Base-by-base conservation (phyloP, 495 filamentous ascomycete genomes). In the Aspergillus mulundensis region DNA sequence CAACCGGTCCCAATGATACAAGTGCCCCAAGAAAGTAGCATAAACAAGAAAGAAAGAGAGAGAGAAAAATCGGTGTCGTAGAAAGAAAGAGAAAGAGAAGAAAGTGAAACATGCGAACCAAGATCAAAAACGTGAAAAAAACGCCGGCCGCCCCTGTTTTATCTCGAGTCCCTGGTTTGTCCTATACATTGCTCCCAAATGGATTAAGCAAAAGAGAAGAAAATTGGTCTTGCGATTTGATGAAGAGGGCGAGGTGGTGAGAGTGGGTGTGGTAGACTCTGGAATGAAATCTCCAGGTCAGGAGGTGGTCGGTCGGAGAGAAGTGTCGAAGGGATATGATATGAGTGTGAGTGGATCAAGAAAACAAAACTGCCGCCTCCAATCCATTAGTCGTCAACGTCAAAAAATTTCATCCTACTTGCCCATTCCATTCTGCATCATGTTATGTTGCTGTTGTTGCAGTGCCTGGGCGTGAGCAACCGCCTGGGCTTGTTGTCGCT, bases 351-450 rank as follows among this genome's bases (percentile, higher is more conserved):
- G 47, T 34, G 25, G 14, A 53, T 51, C 3, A 42, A 53, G 51
- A 44, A 53, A 46, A 59, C 19, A 42, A 53, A 54, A 57, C 28
- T 40, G 16, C 32, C 30, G 46, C 23, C 46, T 20, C 50, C 44
- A 58, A 48, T 24, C 23, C 44, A 39, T 43, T 43, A 53, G 19
- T 53, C 44, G 21, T 48, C 44, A 43, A 42, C 28, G 10, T 56
- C 40, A 42, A 49, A 30, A 49, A 32, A 44, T 32, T 21, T 34
- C 14, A 24, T 12, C 28, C 38, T 61, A 74, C 38, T 69, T 72
- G 11, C 71, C 70, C 71, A 76, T 75, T 20, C 72, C 74, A 57
- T 74, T 74, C 36, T 76, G 72, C 76, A 74, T 77, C 69, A 76
- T 76, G 49, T 71, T 74, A 51, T 77, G 74, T 49, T 74, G 76